A percentile compares a stretch with the other conserved stretches of the same genome.
These are phyloP conservation scores for Salix caprea DNA, from an alignment of 345 rosid species.

Conservation along the genomic window DNA sequence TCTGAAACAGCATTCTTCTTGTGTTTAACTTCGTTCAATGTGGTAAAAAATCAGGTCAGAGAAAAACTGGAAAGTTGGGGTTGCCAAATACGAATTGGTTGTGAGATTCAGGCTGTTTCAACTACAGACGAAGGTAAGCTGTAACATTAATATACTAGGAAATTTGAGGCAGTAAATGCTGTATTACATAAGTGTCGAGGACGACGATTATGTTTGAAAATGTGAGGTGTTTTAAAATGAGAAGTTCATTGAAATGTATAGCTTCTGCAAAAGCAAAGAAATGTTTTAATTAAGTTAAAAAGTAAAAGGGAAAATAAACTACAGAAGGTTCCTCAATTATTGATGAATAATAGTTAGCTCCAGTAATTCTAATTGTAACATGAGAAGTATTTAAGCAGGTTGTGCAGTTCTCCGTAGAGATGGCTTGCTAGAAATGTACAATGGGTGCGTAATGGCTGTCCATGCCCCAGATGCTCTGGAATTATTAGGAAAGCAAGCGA, in stretches of 20 bases:
- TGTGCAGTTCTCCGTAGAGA: constrained; percentile 48
- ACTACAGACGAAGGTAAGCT: constrained; percentile 44
- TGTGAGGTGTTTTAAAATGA: not conserved
- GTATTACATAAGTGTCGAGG: not conserved
- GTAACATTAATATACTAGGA: not conserved
- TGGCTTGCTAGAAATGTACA: constrained; percentile 43
- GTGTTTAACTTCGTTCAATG: not conserved
- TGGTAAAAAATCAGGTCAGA: constrained; percentile 43
- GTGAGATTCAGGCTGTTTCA: constrained; percentile 49
- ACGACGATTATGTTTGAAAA: not conserved
- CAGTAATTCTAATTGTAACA: not conserved
- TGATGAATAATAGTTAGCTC: not conserved
- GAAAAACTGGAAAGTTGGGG: constrained; percentile 58
- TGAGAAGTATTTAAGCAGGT: constrained; percentile 26
- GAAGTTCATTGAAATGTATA: not conserved
- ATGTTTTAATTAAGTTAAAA: no score
- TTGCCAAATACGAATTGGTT: constrained; percentile 57
- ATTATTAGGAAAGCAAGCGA: constrained; percentile 59
- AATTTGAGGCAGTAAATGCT: not conserved
- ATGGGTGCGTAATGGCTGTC: constrained; percentile 53
- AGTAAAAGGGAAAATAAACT: not conserved
- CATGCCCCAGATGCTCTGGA: constrained; percentile 81
- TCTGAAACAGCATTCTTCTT: not conserved
- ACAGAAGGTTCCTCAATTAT: not conserved
- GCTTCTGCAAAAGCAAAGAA: not conserved